Base-by-base conservation (phyloP, 2,329 filamentous ascomycete genomes). In the Fusarium sp. region DNA sequence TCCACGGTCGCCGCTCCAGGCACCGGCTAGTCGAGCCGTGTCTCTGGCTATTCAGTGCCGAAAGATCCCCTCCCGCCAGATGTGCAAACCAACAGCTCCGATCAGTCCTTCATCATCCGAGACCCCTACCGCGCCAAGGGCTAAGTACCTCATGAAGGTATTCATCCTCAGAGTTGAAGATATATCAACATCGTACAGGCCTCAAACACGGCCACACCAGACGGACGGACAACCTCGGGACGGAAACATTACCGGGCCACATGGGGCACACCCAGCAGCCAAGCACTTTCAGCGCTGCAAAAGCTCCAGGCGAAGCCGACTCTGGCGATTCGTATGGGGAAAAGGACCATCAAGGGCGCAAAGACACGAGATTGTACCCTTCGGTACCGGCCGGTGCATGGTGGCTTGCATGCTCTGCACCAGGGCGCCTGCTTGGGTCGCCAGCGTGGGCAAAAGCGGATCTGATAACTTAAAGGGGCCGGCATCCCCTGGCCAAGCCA, bases 391-490 rank as follows among this genome's bases (percentile, higher is more conserved):
- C 33, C 65, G 57, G 54, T 45, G 71, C 65, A 24, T 59, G 24
- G 60, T 65, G 65, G 35, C 63, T 61, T 66, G 59, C 45, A 31
- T 48, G 41, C 31, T 48, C 43, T 63, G 60, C 60, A 33, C 45
- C 43, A 35, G 31, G 31, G 31, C 41, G 50, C 31, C 39, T 52
- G 18, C 18, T n/a, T 69, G 54, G 50, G 71, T 68, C 64, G 27
- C 65, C 54, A 24, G 41, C 59, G 73, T 70, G 73, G 66, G 41
- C 43, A 65, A 68, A 66, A 64, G 75, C 77, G 77, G 77, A 78
- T 78, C 77, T 74, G 77, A 78, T 79, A 78, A 78, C 72, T 62
- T 60, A 65, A 71, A 66, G 45, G 37, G 60, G 48, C 61, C 57
- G 48, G 54, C 54, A 63, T 66, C 60, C 61, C 57, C 67, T 58